Base-by-base conservation (phyloP, 495 filamentous ascomycete genomes). In the Neurospora sp. region DNA sequence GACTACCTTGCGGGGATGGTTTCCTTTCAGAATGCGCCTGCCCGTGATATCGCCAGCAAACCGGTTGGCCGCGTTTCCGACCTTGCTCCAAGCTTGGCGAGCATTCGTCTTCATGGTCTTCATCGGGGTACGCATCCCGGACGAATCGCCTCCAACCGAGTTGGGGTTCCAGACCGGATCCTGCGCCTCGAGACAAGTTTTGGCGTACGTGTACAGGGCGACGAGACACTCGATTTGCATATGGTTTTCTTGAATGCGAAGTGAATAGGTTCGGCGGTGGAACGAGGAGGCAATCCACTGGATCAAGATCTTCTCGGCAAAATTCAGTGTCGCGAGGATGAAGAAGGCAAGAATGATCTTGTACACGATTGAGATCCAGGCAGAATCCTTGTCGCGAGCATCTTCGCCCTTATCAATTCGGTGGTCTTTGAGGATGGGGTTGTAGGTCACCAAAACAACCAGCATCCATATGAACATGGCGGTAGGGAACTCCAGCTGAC, bases 11-110 rank as follows among this genome's bases (percentile, higher is more conserved):
- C 93, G 88, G 13, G 96, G 94, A 76, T 97, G 93, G 40, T 84
- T 91, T 82, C 91, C 93, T 66, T 89, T 87, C 21, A 86, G 88
- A n/a, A 92, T 86, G 74, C 89, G 86, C 48, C 89, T 90, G 17
- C 96, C 95, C 3, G 94, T 97, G 76, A 99, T 95, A 80, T 99
- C 95, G 15, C 94, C 94, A n/a, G 94, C 95, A 66, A 98, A 90
- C 69, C 93, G 94, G 13, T 90, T 94, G 11, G 94, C 93, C 10
- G 94, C 88, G 78, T 95, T 92, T n/a, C 94, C 93, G 73, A 97
- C 90, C 79, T 90, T 94, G 76, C 86, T 90, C 77, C 93, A 86
- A 0, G 88, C 92, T 36, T 90, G 88, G 45, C 89, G 89, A 21
- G 94, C 93, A 73, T 89, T 90, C 74, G 88, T 87, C 45, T 90